These are phyloP conservation scores for Asterophora lycoperdoides DNA, from an alignment of 768 basidiomycete genomes.

Conservation along the genomic window DNA sequence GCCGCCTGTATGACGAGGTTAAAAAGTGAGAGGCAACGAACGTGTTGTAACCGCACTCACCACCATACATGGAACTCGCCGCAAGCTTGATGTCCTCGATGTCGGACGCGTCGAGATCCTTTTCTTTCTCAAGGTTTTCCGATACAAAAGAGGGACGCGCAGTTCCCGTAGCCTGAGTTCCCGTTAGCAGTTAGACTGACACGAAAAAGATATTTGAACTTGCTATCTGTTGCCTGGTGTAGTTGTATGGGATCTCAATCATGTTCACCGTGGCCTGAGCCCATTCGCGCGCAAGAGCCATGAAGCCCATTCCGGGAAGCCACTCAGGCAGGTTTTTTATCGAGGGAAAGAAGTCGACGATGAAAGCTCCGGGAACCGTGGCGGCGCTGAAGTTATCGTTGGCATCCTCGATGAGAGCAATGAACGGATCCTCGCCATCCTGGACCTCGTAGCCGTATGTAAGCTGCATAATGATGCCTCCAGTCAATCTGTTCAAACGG, in stretches of 20 bases:
- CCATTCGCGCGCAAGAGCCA: slow-evolving; percentile 40
- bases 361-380: slow-evolving; percentile 44
- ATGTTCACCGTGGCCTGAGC: slow-evolving; percentile 34
- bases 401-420: slow-evolving; percentile 47
- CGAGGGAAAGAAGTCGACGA: slow-evolving; percentile 39
- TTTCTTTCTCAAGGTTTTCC: slow-evolving; percentile 35
- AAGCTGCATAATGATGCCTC: slow-evolving; percentile 49
- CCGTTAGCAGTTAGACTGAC: not conserved
- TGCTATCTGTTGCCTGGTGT: slow-evolving; percentile 46
- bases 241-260: slow-evolving; percentile 40
- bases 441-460: slow-evolving; percentile 55
- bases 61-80: slow-evolving; percentile 44
- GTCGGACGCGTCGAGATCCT: slow-evolving; percentile 26
- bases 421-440: slow-evolving; percentile 47
- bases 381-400: slow-evolving; percentile 49
- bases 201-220: slow-evolving; percentile 6
- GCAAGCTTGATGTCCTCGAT: slow-evolving; percentile 38
- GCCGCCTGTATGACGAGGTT: not conserved
- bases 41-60: slow-evolving; percentile 20
- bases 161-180: slow-evolving; percentile 33
- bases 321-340: slow-evolving; percentile 50
- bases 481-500: slow-evolving; percentile 36
- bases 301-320: slow-evolving; percentile 54
- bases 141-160: slow-evolving; percentile 44
- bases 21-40: not conserved